Base-by-base conservation (phyloP, 306 rosid species). In the Macrotyloma uniflorum region DNA sequence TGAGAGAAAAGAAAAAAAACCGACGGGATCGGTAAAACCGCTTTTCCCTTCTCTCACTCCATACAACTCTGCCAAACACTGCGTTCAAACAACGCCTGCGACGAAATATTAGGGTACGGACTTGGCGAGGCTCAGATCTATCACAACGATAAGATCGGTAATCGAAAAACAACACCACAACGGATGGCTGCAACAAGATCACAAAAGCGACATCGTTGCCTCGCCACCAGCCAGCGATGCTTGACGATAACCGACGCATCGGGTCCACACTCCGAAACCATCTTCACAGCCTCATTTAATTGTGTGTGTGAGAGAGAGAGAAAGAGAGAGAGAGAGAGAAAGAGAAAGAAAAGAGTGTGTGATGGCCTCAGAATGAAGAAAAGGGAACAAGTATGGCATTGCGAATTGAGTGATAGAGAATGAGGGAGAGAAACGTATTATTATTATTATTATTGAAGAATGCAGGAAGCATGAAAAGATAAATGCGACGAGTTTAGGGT, bases 191-290 rank as follows among this genome's bases (percentile, higher is more conserved):
- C 89, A 77, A 83, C 54, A 13, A 66, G 28, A 78, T 74, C 57
- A 8, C 13, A 61, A 19, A 36, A 16, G 15, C 64, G 75, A 67
- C 22, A 11, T 15, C 24, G 73, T 82, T 70, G 68, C 88, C 87
- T 32, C 76, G 88, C 88, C 90, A 79, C 53, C 62, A 47, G 76
- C 35, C 43, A 57, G 42, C 23, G 28, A 61, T 8, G 59, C n/a
- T 63, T 51, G 6, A 40, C 77, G 61, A 9, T 49, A 24, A 62
- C 55, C 42, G 32, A 70, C 22, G 61, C 72, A 69, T 69, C 22
- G 4, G 15, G 67, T 67, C 79, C 90, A 85, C 87, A 82, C 88
- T 87, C 90, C 83, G 47, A 74, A 76, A 76, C 77, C 61, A 72
- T 85, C 88, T 36, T 85, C 87, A 87, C 73, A 23, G 55, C 73